Evolutionary conservation across 768 basidiomycete genomes (phyloP).

Genomic region (Baorangia bicolor): DNA sequence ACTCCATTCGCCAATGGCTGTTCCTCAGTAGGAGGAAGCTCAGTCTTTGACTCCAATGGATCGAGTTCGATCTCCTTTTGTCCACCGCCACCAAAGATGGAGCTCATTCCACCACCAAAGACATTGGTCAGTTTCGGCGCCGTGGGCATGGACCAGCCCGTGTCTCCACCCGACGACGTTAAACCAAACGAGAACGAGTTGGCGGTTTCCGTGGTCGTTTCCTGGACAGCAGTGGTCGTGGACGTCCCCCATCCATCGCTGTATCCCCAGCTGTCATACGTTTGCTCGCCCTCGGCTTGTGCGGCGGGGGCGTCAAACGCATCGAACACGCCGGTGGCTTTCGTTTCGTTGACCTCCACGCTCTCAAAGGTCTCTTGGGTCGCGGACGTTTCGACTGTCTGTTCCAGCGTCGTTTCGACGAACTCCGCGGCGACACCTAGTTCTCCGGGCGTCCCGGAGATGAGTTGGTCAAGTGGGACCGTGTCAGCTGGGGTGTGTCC

Average conservation of each 20-base stretch:
- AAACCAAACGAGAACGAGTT: conserved; percentile 5
- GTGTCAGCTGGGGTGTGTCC: conserved; percentile 31
- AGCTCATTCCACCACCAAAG: background rate
- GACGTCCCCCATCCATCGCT: background rate
- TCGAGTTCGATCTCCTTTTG: conserved; percentile 4
- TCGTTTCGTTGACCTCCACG: background rate
- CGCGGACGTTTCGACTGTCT: conserved; percentile 6
- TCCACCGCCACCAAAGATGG: conserved; percentile 3
- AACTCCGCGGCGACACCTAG: background rate
- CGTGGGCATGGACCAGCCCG: background rate
- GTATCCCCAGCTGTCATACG: background rate
- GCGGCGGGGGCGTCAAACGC: background rate
- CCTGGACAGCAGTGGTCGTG: background rate
- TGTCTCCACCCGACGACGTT: background rate
- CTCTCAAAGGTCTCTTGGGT: conserved; percentile 7
- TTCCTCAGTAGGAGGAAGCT: background rate
- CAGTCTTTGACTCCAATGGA: background rate
- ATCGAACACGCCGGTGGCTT: background rate
- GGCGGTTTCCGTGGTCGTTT: background rate
- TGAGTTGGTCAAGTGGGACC: conserved; percentile 22
- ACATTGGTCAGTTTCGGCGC: background rate
- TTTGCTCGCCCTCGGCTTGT: background rate
- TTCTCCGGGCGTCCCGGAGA: conserved; percentile 2
- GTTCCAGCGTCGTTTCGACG: conserved; percentile 5
- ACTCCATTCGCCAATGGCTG: background rate